Evolutionary conservation across 2,329 filamentous ascomycete species (phyloP).

Genomic region (Aspergillus transmontanensis): DNA sequence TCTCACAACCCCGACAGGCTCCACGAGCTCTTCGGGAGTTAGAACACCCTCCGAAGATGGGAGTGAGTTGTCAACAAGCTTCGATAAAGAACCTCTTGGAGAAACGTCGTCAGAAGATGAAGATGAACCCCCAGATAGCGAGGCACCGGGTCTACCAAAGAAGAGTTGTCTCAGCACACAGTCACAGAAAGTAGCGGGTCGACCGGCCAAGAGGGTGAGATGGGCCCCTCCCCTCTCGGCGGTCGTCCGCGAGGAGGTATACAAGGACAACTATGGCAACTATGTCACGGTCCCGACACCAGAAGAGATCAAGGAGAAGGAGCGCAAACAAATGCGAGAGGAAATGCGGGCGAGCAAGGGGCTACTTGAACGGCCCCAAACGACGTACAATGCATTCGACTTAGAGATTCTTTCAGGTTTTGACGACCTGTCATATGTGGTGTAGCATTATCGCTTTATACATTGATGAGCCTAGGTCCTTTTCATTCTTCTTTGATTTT

Average conservation of each 20-base stretch:
- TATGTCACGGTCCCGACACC: slow-evolving; percentile 6
- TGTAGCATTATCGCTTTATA: background rate
- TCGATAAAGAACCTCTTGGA: background rate
- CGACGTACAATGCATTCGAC: background rate
- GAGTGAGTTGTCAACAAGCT: background rate
- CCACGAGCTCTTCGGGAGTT: background rate
- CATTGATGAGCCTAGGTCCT: background rate
- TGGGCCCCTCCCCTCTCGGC: slow-evolving; percentile 8
- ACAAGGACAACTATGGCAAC: slow-evolving; percentile 10
- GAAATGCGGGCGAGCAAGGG: background rate
- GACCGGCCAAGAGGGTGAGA: background rate
- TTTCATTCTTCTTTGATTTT: background rate
- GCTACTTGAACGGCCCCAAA: background rate
- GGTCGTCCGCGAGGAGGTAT: slow-evolving; percentile 3
- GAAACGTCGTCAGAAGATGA: background rate
- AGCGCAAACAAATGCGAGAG: background rate
- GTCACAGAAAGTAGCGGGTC: background rate
- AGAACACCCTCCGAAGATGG: background rate
- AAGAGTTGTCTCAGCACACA: background rate
- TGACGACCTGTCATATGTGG: background rate
- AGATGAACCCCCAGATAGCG: background rate
- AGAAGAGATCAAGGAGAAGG: background rate
- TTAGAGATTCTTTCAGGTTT: background rate
- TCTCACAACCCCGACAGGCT: background rate
- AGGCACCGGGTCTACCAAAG: background rate